Percentiles rank a stretch among this genome's conserved stretches.
These are phyloP conservation scores for Quercus tomentella DNA, from an alignment of 331 rosid genomes.

Conservation along the genomic window DNA sequence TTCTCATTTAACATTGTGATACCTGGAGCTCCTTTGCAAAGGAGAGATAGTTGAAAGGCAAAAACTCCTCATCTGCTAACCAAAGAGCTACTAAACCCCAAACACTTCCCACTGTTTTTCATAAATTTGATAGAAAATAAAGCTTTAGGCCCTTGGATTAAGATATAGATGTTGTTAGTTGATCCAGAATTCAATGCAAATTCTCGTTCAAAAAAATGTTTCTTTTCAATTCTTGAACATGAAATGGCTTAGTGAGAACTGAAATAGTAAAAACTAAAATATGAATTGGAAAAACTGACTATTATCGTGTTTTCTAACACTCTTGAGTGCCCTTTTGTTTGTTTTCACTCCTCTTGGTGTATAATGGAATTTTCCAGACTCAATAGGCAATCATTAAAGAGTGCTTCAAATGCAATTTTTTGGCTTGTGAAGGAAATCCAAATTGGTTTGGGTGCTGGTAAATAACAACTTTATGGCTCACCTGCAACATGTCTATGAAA, in stretches of 20 bases:
- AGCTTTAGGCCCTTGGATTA: not conserved
- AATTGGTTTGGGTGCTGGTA: not conserved
- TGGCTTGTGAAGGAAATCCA: not conserved
- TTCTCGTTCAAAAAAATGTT: not conserved
- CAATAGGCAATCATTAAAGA: not conserved
- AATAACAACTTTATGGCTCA: conserved; percentile 8
- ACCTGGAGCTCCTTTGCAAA: conserved; percentile 65
- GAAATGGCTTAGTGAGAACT: not conserved
- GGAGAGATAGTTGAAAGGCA: conserved; percentile 66
- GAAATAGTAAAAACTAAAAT: not conserved
- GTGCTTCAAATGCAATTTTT: not conserved
- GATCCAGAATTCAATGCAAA: not conserved
- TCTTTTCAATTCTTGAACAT: not conserved
- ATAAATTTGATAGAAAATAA: not conserved
- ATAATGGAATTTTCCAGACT: too few relatives aligned
- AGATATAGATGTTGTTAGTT: not conserved
- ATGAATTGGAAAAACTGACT: not conserved
- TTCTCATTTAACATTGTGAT: conserved; percentile 2
- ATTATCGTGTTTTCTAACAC: not conserved
- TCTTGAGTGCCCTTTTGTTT: not conserved
- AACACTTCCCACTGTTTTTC: conserved; percentile 57
- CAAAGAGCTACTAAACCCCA: conserved; percentile 75
- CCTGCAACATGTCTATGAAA: conserved; percentile 86
- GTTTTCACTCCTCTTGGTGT: not conserved
- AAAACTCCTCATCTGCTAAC: conserved; percentile 69